A percentile compares a stretch with the other conserved stretches of the same genome.
These are phyloP conservation scores for Aquanectria penicillioides DNA, from an alignment of 2,329 filamentous ascomycete genomes.

Conservation along the genomic window DNA sequence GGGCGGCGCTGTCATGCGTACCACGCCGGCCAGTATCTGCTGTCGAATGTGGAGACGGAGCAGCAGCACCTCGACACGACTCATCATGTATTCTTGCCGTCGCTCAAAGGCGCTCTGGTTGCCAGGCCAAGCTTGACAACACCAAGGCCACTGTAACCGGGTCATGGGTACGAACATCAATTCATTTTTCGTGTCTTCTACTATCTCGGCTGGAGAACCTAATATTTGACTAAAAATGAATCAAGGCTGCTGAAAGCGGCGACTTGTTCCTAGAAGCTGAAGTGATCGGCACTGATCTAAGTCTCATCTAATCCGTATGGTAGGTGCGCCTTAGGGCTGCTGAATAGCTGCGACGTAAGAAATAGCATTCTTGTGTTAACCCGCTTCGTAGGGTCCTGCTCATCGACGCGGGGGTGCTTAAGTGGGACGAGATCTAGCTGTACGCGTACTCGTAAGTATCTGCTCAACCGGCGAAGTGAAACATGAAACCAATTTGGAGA, in stretches of 20 bases:
- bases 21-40: constrained; percentile 45
- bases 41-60: constrained; percentile 49
- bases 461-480: too few species aligned
- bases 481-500: background rate
- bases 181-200: background rate
- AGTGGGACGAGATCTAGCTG: constrained; percentile 37
- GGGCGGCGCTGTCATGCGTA: constrained; percentile 51
- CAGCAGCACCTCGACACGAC: constrained; percentile 64
- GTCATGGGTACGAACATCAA: constrained; percentile 40
- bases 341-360: too few species aligned
- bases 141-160: constrained; percentile 34
- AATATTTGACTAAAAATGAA: too few species aligned
- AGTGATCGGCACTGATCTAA: constrained; percentile 40
- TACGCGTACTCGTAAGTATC: constrained; percentile 37
- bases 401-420: constrained; percentile 35
- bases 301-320: constrained; percentile 38
- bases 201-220: background rate
- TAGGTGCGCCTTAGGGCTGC: too few species aligned
- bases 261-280: constrained; percentile 36
- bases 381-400: constrained; percentile 31
- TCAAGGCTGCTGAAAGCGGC: constrained; percentile 57
- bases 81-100: constrained; percentile 61
- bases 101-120: constrained; percentile 55
- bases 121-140: constrained; percentile 26
- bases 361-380: background rate